Evolutionary conservation across 345 rosid species (phyloP).

Genomic region (Heritiera littoralis): DNA sequence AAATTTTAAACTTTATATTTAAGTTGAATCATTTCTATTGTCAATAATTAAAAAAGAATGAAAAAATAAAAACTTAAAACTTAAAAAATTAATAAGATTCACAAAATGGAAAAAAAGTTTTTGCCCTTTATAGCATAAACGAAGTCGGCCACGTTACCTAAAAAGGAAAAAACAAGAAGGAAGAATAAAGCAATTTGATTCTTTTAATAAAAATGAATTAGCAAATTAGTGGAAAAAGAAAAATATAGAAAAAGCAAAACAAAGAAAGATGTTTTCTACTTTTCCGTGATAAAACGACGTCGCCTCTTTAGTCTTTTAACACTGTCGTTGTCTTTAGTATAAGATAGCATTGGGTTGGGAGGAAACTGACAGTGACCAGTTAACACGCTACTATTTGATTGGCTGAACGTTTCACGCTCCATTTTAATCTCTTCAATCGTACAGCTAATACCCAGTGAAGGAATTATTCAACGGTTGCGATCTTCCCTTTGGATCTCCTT

Average conservation of each 20-base stretch:
- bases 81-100: too few species aligned
- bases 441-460: neutral
- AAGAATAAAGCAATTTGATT: too few species aligned
- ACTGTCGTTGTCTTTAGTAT: neutral
- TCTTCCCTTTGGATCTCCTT: conserved; percentile 1
- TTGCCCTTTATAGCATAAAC: too few species aligned
- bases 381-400: neutral
- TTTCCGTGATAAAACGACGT: neutral
- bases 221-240: neutral
- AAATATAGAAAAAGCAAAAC: neutral
- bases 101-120: too few species aligned
- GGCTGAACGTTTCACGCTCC: conserved; percentile 6
- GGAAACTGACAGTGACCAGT: neutral
- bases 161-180: too few species aligned
- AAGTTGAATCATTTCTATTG: too few species aligned
- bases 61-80: too few species aligned
- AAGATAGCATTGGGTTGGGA: neutral
- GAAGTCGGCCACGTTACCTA: too few species aligned
- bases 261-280: neutral
- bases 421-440: conserved; percentile 12
- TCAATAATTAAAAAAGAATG: too few species aligned
- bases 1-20: too few species aligned
- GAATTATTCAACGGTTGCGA: neutral
- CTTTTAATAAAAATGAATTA: neutral
- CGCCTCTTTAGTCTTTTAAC: neutral